Evolutionary conservation across 768 basidiomycete species (phyloP), one percentile per base, ranked within the genome.

Genomic region (Amanita subjunquillea): DNA sequence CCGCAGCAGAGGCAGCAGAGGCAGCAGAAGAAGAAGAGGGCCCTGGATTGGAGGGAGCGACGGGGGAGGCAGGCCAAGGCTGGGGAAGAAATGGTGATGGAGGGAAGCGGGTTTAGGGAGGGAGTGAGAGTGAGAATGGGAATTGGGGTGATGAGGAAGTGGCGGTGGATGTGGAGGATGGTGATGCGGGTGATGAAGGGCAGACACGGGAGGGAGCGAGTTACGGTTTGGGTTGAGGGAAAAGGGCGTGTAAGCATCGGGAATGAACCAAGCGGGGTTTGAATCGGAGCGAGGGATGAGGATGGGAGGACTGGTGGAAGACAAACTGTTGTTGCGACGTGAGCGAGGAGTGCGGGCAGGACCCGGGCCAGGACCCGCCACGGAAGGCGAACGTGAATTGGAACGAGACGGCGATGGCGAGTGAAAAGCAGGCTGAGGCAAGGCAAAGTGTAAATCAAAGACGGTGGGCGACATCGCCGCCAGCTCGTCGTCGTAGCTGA

Each of bases 291-390:
- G 51, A 6, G 83, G 87, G 58, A 88, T 88, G 47, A 86, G 69
- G 62, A 89, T 87, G 8, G 74, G 82, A 48, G 75, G 83, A 54
- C 64, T 75, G 42, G 73, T 79, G 10, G 79, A 75, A 55, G 76
- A 78, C 43, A 87, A 71, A 56, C 78, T 79, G 54, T 77, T 80
- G 53, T 78, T 78, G 51, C 85, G 69, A 54, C 85, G 72, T 17
- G 77, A 62, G 15, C 83, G 69, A 13, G 77, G 69, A 0, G 78
- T 77, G 49, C 82, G 67, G 7, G 78, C 73, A 2, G 80, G 82
- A 0, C 6, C 80, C 79, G 15, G 79, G 60, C 47, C 17, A 17
- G 17, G 17, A 17, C 17, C 17, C 17, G 17, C 17, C 17, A 17
- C 63, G 45, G 45, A 37, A 23, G 50, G 45, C 22, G 60, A 49